A percentile compares a stretch with the other conserved stretches of the same genome.
Evolutionary conservation across 129 eudicot species (phyloP).

Genomic region (Flaveria sonorensis): DNA sequence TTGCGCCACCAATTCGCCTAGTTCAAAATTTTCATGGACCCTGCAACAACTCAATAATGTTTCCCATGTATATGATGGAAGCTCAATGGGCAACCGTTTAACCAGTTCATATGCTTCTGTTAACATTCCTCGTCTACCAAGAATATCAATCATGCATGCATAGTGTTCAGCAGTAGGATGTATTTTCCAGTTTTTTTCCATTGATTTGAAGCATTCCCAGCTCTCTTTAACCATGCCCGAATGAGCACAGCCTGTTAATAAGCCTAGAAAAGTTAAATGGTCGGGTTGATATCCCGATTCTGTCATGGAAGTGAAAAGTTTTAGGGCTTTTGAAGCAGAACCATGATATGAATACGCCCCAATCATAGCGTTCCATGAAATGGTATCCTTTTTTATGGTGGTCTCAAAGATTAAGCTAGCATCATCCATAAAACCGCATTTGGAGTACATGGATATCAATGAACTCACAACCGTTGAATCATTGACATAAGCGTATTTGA

Average conservation of each 20-base stretch:
- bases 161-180: conserved; percentile 52
- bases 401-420: conserved; percentile 44
- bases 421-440: conserved; percentile 60
- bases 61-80: conserved; percentile 67
- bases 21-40: conserved; percentile 54
- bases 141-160: conserved; percentile 52
- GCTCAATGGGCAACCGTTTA: conserved; percentile 45
- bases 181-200: conserved; percentile 51
- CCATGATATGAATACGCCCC: conserved; percentile 63
- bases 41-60: conserved; percentile 64
- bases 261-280: conserved; percentile 55
- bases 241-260: conserved; percentile 69
- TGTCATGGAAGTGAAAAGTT: conserved; percentile 51
- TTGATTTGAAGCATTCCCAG: conserved; percentile 45
- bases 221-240: conserved; percentile 61
- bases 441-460: conserved; percentile 76
- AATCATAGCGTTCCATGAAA: conserved; percentile 54
- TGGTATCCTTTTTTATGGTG: conserved; percentile 29
- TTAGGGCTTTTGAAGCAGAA: conserved; percentile 47
- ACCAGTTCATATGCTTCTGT: conserved; percentile 59
- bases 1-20: conserved; percentile 50
- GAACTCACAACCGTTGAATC: conserved; percentile 53
- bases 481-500: conserved; percentile 44
- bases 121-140: conserved; percentile 58
- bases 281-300: conserved; percentile 50